Base-by-base conservation (phyloP, 306 rosid species). In the Leucaena leucocephala region DNA sequence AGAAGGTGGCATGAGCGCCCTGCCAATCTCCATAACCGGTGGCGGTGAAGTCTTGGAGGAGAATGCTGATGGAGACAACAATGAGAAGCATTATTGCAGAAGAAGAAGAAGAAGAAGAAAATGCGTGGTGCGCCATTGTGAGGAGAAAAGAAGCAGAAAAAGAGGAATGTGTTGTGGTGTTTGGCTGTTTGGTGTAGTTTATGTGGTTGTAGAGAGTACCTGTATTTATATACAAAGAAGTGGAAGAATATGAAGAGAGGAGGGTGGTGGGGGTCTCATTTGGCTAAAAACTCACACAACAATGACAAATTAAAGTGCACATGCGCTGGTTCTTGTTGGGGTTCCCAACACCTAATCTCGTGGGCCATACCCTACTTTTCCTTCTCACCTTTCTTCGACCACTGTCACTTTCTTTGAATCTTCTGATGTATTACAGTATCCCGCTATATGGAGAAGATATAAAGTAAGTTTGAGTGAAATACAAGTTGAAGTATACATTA, bases 1-100 rank as follows among this genome's bases (percentile, higher is more conserved):
- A 94, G 85, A 94, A 94, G 34, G 98, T 94, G 82, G 98, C 97
- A 21, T 92, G 97, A 75, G 81, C 98, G 16, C 86, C 46, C 72
- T 91, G 55, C 94, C 97, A 85, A 46, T 90, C 90, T 2, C 92
- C 94, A 68, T 89, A 90, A 50, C 86, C 84, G 10, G 88, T 91
- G 3, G 22, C 7, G 21, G 34, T 3, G 70, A 72, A 80, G 64
- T 72, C 80, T 58, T 75, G 85, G 11, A 84, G 42, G 69, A 75
- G 85, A 35, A 86, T 70, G 44, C 62, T 39, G 44, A 81, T 0
- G 46, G 75, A 55, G 15, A 89, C 54, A 71, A 84, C 59, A 19
- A 76, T 27, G 58, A 89, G 66, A 34, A 69, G 79, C 17, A 82
- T 15, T 12, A 76, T 75, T 54, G 76, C 74, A 42, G 81, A 35